These are phyloP conservation scores for Exophiala alcalophila DNA, from an alignment of 2,329 filamentous ascomycete genomes.

Conservation along the genomic window DNA sequence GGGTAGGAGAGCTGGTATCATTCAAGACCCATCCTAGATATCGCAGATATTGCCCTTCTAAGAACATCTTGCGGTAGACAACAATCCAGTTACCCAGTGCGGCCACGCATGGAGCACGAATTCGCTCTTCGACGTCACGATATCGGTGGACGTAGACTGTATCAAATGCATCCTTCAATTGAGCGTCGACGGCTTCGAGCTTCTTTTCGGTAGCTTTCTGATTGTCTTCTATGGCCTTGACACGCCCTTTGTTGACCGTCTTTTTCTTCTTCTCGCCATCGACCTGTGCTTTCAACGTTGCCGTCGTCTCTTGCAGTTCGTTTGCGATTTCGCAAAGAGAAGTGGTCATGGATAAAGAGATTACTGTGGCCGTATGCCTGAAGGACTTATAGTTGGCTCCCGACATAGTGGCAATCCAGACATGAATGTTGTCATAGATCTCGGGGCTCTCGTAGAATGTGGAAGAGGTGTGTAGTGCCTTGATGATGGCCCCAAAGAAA, in stretches of 20 bases:
- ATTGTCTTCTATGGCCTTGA: conserved; percentile 69
- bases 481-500: conserved; percentile 76
- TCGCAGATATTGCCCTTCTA: conserved; percentile 83
- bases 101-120: conserved; percentile 82
- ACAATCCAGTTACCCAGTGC: conserved; percentile 87
- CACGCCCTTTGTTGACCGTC: conserved; percentile 72
- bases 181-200: conserved; percentile 65
- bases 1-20: conserved; percentile 69
- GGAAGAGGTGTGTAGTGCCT: conserved; percentile 76
- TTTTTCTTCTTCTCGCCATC: conserved; percentile 73
- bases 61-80: conserved; percentile 78
- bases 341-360: conserved; percentile 74
- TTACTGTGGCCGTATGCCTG: conserved; percentile 86
- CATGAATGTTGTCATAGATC: conserved; percentile 81
- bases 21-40: conserved; percentile 96
- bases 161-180: conserved; percentile 83
- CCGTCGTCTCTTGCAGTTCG: conserved; percentile 67
- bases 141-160: conserved; percentile 94
- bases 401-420: conserved; percentile 89
- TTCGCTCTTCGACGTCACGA: conserved; percentile 85
- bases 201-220: conserved; percentile 68
- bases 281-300: conserved; percentile 73
- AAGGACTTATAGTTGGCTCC: conserved; percentile 85
- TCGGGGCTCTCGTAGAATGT: conserved; percentile 72
- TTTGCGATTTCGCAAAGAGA: conserved; percentile 72